Base-by-base conservation (phyloP, 352 stramenopile species). In the Phytopythium sindhum region DNA sequence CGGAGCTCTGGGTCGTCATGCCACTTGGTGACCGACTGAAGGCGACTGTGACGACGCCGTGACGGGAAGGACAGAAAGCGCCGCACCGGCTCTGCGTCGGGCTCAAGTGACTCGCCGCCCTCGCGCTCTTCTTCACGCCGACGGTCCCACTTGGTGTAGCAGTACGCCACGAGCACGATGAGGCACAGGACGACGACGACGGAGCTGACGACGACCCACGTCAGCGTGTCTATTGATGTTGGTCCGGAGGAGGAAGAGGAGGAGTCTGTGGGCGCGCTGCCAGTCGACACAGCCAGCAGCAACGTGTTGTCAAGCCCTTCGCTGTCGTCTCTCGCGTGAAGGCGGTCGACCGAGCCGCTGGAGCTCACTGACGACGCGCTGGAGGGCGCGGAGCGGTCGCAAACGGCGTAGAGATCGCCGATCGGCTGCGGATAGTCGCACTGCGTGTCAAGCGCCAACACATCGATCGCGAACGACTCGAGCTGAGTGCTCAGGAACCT, bases 1-100 rank as follows among this genome's bases (percentile, higher is more conserved):
- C 78, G 65, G 10, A 93, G 63, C 17, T 80, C 77, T 57, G 87
- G 69, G 57, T 93, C 84, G 39, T 91, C 79, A 55, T 74, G 47
- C 17, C 54, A 60, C 23, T 29, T 47, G 35, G 17, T 29, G 39
- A 45, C 35, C 4, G 54, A 50, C 26, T n/a, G 31, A 12, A 44
- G 19, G 15, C 35, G 54, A 26, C 54, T 44, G 33, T 35, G 35
- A 4, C 26, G 35, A 3, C 54, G 23, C 23, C n/a, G 47, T 3
- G 23, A 31, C 29, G 3, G 29, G 10, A 39, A 44, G 1, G 35
- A 21, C 17, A 60, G 54, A 14, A 60, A 60, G 9, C 54, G 54
- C 5, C 39, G 54, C 10, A 29, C 14, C 21, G 26, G 23, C 26
- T 55, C 48, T 21, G 48, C 17, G 1, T 23, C 48, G 12, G n/a